Evolutionary conservation across 768 basidiomycete species (phyloP), one percentile per base, ranked within the genome.

Genomic region (Termitomyces sp.): DNA sequence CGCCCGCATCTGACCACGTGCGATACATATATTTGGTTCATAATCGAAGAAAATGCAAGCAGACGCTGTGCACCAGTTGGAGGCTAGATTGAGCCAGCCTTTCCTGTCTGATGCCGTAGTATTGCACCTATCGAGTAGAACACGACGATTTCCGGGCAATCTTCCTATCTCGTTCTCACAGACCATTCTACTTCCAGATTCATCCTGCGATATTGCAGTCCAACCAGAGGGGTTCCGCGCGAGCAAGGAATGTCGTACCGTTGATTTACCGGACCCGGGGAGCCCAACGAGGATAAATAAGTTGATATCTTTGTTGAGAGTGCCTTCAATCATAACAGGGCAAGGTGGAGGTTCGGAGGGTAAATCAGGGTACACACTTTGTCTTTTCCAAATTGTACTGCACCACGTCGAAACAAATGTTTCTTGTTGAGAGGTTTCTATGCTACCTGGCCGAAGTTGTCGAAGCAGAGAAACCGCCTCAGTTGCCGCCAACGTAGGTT

Each of bases 211-310:
- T 40, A 85, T 75, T 36, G 69, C 64, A 7, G 61, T 68, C 80
- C 79, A 84, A 0, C 68, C 66, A 3, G 56, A 59, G 3, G 74
- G 71, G 51, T 80, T 70, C 13, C 83, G 71, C 2, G 75, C 72
- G 0, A 77, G 58, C 20, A 85, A 65, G 0, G 77, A 70, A n/a
- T 72, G 70, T 1, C 78, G 71, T 50, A 84, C 73, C 75, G 76
- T 81, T 0, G 82, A 79, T 63, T 85, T 85, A 22, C 83, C 84
- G 0, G 83, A 79, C 3, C 84, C 84, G 2, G 84, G 82, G 3
- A 84, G 74, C 7, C 84, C 83, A 6, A 84, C 81, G n/a, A 85
- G 67, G 12, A 85, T 53, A 61, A 82, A 70, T 7, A 86, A 64
- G 53, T 83, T 77, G 35, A 57, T 65, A 1, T 68, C 66, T 12